Evolutionary conservation across 1,139 yeast genomes (phyloP), one percentile per base, ranked within the genome.

Genomic region (Suhomyces kunorum): DNA sequence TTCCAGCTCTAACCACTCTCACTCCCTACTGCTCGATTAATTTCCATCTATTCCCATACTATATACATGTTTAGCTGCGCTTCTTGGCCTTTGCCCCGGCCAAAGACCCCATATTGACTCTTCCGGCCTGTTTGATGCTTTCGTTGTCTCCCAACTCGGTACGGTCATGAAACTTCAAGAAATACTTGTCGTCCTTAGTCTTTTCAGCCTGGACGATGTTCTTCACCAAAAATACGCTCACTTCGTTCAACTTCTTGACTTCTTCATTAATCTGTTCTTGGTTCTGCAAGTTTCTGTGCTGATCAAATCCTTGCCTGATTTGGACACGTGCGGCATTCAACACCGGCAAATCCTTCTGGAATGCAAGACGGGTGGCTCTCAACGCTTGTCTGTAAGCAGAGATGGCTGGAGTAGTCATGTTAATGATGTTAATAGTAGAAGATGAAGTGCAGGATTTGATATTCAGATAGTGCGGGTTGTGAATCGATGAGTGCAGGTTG

Each of bases 71-170:
- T 30, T 49, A 54, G 29, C 51, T 48, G 36, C 63, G 49, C 42
- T 51, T 57, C 33, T 47, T 59, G 29, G 51, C 66, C 50, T 65
- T 67, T 36, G 61, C 64, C 3, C 75, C 75, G 1, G 74, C 68
- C 47, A 72, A 66, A 25, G 72, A 61, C 4, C 77, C 77, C 63
- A 72, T 49, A 28, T 68, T 55, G 8, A 53, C 57, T 39, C 53
- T 57, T 40, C 61, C 59, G 25, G 53, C 50, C 39, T 64, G 66
- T 48, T 68, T 71, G 48, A 72, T 72, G 28, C 69, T 62, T 36
- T 72, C 95, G 59, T 92, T 92, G 58, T 89, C 96, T 11, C 98
- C 98, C 39, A 90, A 71, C 61, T 92, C 98, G 0, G 95, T 87
- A 38, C 84, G 79, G 38, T 79, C 68, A 58, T 88, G 96, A 52